phyloP scores from a whole-genome alignment of 257 asterid species.

The Voacanga thouarsii region DNA sequence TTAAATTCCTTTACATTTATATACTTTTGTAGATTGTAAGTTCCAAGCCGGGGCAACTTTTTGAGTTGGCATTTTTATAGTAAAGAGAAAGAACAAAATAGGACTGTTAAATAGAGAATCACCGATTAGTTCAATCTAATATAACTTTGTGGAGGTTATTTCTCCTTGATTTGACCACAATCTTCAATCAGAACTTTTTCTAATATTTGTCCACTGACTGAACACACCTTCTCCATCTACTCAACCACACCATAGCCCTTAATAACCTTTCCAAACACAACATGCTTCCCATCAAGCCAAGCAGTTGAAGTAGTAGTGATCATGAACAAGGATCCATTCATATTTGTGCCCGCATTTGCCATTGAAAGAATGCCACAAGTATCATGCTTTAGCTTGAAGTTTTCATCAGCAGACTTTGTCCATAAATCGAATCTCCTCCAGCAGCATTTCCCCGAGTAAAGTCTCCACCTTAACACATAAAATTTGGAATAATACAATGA shows the following conservation, averaged over 20 bases:
- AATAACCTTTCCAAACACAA: slow-evolving; percentile 72
- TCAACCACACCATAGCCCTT: slow-evolving; percentile 58
- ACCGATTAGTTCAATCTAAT: background rate
- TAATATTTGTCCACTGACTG: slow-evolving; percentile 37
- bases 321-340: slow-evolving; percentile 79
- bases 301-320: slow-evolving; percentile 44
- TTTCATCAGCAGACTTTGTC: slow-evolving; percentile 53
- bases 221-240: slow-evolving; percentile 64
- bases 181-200: slow-evolving; percentile 52
- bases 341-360: slow-evolving; percentile 66
- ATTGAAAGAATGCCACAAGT: slow-evolving; percentile 58
- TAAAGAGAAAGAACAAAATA: too few species aligned
- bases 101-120: background rate
- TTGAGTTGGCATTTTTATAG: background rate
- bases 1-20: too few species aligned
- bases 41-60: too few species aligned
- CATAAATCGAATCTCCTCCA: slow-evolving; percentile 74
- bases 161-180: slow-evolving; percentile 45
- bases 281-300: slow-evolving; percentile 79
- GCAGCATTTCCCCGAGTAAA: slow-evolving; percentile 68
- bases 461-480: slow-evolving; percentile 90
- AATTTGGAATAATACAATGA: slow-evolving; percentile 63
- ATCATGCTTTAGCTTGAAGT: slow-evolving; percentile 47
- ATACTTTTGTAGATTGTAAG: too few species aligned
- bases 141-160: background rate